Evolutionary conservation across 495 filamentous ascomycete species (phyloP), one percentile per base, ranked within the genome.

Genomic region (Xylaria sp.): DNA sequence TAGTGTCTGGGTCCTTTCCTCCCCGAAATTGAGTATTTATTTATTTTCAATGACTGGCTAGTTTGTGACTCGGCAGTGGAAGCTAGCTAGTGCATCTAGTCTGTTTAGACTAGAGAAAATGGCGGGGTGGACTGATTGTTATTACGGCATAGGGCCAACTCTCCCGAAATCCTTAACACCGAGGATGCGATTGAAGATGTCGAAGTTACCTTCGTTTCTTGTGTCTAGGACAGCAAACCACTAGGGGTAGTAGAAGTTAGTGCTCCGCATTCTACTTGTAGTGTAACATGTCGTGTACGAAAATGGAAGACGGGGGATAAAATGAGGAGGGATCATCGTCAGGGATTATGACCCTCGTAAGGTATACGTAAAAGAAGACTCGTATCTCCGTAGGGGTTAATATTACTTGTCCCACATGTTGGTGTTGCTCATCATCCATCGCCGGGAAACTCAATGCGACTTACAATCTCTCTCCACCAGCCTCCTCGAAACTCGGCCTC

Each of bases 401-500:
- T 17, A 58, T 35, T 19, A 37, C 31, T 37, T 37, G 57, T 59
- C 19, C 33, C 33, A 19, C 53, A 33, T 24, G 50, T 14, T n/a
- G 31, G 26, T 17, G 26, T 31, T 58, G 14, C 53, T 58, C 12
- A 58, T 58, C 21, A 19, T 3, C 29, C 21, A 2, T n/a, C 19
- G 29, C 12, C 29, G 12, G 53, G 26, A 1, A 33, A 15, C 31
- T n/a, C n/a, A 29, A 29, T 50, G 43, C 44, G n/a, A 67, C 67
- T 61, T 69, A 69, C 67, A 61, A 89, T 71, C 58, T 83, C 80
- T 71, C 80, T 79, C 82, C 85, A 90, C 86, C 87, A 88, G 1
- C 88, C 86, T 4, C 87, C 88, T 7, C 68, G 61, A 75, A 92
- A 92, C 74, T 93, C 90, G 0, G 59, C 43, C 67, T 92, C 88